These are phyloP conservation scores for Populus tomentosa DNA, from an alignment of 441 rosid genomes.

Conservation along the genomic window DNA sequence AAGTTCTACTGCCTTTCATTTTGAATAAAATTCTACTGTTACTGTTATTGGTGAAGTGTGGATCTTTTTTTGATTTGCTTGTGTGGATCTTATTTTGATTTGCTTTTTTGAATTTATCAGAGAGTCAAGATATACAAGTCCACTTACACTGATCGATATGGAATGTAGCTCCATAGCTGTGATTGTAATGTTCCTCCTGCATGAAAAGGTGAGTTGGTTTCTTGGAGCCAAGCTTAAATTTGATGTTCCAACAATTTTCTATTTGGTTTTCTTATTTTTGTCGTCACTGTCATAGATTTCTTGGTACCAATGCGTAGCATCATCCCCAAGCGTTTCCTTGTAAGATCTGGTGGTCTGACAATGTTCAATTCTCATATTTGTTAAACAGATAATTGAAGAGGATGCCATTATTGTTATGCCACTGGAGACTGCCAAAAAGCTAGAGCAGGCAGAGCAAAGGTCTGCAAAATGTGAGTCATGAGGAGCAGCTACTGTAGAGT, in stretches of 20 bases:
- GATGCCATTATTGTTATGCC: slow-evolving; percentile 98
- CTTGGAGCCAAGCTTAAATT: slow-evolving; percentile 14
- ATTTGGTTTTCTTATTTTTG: neutral
- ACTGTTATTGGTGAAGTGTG: neutral
- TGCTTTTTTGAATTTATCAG: slow-evolving; percentile 1
- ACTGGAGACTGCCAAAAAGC: slow-evolving; percentile 66
- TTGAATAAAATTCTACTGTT: neutral
- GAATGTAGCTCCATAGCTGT: slow-evolving; percentile 99
- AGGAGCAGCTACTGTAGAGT: slow-evolving; percentile 99
- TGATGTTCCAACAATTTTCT: neutral
- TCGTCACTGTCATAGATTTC: neutral
- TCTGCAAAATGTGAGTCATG: slow-evolving; percentile 87
- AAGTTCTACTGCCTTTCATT: neutral
- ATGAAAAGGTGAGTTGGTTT: slow-evolving; percentile 73
- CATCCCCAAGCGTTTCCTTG: slow-evolving; percentile 4
- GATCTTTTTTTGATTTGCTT: no score
- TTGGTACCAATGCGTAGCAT: neutral
- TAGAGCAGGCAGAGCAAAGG: slow-evolving; percentile 98
- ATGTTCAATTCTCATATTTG: neutral
- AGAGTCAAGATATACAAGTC: no score
- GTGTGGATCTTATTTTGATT: neutral
- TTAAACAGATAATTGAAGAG: slow-evolving; percentile 86
- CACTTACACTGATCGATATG: slow-evolving; percentile 50
- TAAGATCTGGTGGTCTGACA: slow-evolving; percentile 12
- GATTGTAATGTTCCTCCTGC: slow-evolving; percentile 99